Conservation (phyloP, 2,329 filamentous ascomycete species). For the Tolypocladium inflatum region DNA sequence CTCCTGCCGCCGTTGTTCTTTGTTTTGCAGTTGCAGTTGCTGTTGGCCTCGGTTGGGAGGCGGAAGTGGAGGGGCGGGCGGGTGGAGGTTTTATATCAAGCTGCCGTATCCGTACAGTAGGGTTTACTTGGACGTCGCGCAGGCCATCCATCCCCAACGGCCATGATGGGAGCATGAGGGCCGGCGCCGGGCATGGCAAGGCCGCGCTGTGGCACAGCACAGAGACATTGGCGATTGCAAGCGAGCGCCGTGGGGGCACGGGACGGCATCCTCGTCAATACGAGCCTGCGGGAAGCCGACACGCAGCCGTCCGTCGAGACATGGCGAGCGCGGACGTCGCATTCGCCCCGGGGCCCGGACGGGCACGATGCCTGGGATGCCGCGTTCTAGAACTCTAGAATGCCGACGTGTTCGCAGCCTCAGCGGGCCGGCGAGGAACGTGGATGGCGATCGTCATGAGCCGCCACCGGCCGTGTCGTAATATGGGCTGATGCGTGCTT, state of each 20-base stretch:
- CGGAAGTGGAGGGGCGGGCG: background rate
- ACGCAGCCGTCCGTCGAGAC: background rate
- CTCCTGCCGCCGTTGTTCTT: background rate
- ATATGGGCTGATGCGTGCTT: background rate
- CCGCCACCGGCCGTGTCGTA: background rate
- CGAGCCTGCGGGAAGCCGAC: background rate
- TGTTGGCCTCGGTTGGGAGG: background rate
- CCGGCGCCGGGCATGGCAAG: background rate
- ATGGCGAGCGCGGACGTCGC: background rate
- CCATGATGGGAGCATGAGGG: background rate
- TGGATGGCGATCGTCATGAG: too few species aligned
- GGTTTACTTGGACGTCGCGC: background rate
- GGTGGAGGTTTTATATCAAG: background rate
- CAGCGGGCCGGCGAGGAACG: too few species aligned
- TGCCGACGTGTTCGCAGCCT: too few species aligned
- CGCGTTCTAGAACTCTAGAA: too few species aligned
- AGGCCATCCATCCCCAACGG: background rate
- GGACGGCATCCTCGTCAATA: background rate
- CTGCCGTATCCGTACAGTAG: background rate
- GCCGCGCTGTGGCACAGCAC: background rate
- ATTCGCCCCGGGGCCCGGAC: background rate
- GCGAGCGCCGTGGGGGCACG: background rate
- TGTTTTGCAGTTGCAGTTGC: background rate
- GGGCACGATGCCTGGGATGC: background rate
- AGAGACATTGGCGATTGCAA: background rate